Conservation (phyloP, 371 early-diverging fungal species). For the Actinomortierella wolfii region DNA sequence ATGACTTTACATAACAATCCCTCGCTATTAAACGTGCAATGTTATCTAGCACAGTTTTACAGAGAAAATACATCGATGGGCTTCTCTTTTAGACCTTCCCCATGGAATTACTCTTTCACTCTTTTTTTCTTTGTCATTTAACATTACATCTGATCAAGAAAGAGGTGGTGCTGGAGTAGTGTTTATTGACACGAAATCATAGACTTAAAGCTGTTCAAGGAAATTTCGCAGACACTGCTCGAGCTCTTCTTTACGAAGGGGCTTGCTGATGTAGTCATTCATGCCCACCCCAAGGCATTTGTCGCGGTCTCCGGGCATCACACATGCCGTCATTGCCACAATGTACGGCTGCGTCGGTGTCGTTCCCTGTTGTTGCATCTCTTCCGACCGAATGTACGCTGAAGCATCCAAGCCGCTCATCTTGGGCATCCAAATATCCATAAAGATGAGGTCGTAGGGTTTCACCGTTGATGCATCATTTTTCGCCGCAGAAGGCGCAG, state of each 20-base stretch:
- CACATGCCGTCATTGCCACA: conserved; percentile 61
- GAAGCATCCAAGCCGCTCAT: conserved; percentile 58
- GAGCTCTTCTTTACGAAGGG: conserved; percentile 52
- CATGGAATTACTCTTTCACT: too few species aligned
- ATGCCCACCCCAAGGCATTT: conserved; percentile 54
- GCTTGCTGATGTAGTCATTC: conserved; percentile 48
- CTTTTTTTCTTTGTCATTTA: too few species aligned
- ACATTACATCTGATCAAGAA: too few species aligned
- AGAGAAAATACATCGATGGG: too few species aligned
- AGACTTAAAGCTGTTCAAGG: too few species aligned
- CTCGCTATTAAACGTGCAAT: too few species aligned
- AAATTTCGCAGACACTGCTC: conserved; percentile 34
- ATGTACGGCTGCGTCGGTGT: conserved; percentile 49
- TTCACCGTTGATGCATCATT: conserved; percentile 2
- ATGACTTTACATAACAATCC: too few species aligned
- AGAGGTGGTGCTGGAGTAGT: too few species aligned
- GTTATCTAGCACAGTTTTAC: too few species aligned
- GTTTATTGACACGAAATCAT: too few species aligned
- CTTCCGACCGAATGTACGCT: conserved; percentile 46
- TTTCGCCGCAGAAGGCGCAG: not conserved
- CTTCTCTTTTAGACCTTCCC: too few species aligned
- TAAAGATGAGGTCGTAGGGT: conserved; percentile 53
- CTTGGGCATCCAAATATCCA: conserved; percentile 64
- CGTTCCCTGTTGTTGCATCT: not conserved
- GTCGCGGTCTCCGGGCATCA: conserved; percentile 59